phyloP scores from a whole-genome alignment of 805 yeast genomes.

The Candida qinlingensis region DNA sequence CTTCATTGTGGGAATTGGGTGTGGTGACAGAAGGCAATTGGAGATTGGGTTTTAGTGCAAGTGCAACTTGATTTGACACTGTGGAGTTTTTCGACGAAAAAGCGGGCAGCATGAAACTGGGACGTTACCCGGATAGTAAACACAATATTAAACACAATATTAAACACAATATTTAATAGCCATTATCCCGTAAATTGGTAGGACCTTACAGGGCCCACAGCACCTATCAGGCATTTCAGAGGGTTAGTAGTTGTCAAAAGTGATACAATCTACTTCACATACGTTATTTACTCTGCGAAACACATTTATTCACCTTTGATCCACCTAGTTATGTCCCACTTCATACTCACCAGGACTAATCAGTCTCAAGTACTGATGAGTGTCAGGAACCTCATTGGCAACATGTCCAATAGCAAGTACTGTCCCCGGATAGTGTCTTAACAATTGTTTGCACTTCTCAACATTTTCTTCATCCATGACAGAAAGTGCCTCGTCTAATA shows the following conservation, averaged over 20 bases:
- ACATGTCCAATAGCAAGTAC: constrained; percentile 80
- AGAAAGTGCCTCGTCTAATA: constrained; percentile 89
- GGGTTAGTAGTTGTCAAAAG: too few relatives aligned
- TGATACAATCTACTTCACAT: too few relatives aligned
- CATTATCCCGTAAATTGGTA: too few relatives aligned
- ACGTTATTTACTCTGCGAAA: background rate
- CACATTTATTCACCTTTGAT: background rate
- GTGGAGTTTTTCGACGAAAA: constrained; percentile 1
- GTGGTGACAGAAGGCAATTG: background rate
- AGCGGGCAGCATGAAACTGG: background rate
- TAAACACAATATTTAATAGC: background rate
- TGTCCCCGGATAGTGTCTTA: constrained; percentile 58
- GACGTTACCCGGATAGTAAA: background rate
- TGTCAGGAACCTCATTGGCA: constrained; percentile 65
- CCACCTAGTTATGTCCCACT: constrained; percentile 17
- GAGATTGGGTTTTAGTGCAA: background rate
- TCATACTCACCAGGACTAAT: constrained; percentile 33
- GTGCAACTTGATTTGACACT: background rate
- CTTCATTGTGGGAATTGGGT: constrained; percentile 12
- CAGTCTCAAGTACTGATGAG: constrained; percentile 42
- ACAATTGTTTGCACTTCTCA: constrained; percentile 46
- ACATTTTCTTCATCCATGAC: constrained; percentile 73
- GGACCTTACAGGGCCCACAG: too few relatives aligned
- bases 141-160: background rate
- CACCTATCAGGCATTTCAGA: too few relatives aligned